Conservation (phyloP, 2,329 filamentous ascomycete genomes). For the Cladosporium phlei region DNA sequence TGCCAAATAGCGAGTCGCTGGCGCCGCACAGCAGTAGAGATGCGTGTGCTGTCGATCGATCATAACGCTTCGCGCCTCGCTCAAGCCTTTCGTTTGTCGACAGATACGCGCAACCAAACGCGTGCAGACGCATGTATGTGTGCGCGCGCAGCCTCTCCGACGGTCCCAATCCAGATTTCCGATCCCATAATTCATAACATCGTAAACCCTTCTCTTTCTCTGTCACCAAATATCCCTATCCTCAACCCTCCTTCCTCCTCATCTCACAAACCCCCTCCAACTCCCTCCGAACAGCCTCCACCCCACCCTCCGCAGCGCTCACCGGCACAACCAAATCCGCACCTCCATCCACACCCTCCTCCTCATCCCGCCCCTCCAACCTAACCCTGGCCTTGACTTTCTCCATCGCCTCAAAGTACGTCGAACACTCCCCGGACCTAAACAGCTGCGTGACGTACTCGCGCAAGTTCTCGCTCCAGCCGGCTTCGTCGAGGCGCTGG, state of each 20-base stretch:
- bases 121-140: too few relatives aligned
- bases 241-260: constrained; percentile 35
- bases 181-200: too few relatives aligned
- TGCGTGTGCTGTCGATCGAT: too few relatives aligned
- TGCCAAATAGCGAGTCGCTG: too few relatives aligned
- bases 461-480: constrained; percentile 55
- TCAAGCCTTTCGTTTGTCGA: too few relatives aligned
- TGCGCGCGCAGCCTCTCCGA: too few relatives aligned
- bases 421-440: constrained; percentile 53
- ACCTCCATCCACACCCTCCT: constrained; percentile 17
- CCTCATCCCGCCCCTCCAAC: constrained; percentile 18
- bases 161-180: too few relatives aligned
- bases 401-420: constrained; percentile 52
- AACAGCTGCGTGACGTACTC: constrained; percentile 53
- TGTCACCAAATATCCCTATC: too few relatives aligned
- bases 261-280: constrained; percentile 48
- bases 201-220: too few relatives aligned
- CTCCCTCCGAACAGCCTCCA: constrained; percentile 48
- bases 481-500: constrained; percentile 52
- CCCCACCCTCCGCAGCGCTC: constrained; percentile 46
- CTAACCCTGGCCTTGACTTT: constrained; percentile 42
- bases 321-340: constrained; percentile 31
- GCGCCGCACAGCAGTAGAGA: too few relatives aligned
- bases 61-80: too few relatives aligned
- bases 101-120: too few relatives aligned